These are phyloP conservation scores for Cynara cardunculus DNA, from an alignment of 129 eudicot species.

Conservation along the genomic window DNA sequence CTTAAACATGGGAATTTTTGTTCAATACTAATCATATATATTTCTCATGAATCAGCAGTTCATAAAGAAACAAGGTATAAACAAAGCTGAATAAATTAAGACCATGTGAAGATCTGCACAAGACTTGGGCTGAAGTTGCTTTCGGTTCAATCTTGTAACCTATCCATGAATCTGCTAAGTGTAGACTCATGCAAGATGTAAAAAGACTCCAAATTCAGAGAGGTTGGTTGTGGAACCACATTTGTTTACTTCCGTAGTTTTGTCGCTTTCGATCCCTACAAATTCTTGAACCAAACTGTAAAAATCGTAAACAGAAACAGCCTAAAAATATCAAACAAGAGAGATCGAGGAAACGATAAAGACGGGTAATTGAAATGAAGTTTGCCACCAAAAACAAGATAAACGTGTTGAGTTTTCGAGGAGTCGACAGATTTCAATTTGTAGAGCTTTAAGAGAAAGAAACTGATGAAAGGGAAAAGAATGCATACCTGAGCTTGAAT, in stretches of 20 bases:
- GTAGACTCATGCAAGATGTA: not conserved
- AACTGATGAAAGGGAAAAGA: not conserved
- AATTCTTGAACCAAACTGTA: constrained; percentile 8
- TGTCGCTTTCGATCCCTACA: not conserved
- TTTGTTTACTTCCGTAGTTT: not conserved
- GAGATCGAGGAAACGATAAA: not conserved
- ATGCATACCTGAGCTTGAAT: not conserved
- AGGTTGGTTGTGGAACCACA: not conserved
- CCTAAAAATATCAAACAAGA: not conserved
- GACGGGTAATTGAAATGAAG: not conserved
- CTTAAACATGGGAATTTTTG: too few relatives aligned
- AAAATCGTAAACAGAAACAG: not conserved
- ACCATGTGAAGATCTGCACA: not conserved
- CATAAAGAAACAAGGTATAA: too few relatives aligned
- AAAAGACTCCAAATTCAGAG: not conserved
- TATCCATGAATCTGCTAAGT: not conserved
- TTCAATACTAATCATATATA: too few relatives aligned
- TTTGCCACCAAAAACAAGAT: too few relatives aligned
- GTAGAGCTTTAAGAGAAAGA: not conserved
- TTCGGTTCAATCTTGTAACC: not conserved
- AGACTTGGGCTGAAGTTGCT: not conserved
- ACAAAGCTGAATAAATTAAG: not conserved
- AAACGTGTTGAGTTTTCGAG: too few relatives aligned
- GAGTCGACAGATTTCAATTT: too few relatives aligned
- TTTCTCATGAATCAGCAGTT: too few relatives aligned